Percentiles rank a stretch among this genome's conserved stretches.
Conservation (phyloP, 225 moss, liverwort and hornwort genomes). For the Sphagnum contortum region DNA sequence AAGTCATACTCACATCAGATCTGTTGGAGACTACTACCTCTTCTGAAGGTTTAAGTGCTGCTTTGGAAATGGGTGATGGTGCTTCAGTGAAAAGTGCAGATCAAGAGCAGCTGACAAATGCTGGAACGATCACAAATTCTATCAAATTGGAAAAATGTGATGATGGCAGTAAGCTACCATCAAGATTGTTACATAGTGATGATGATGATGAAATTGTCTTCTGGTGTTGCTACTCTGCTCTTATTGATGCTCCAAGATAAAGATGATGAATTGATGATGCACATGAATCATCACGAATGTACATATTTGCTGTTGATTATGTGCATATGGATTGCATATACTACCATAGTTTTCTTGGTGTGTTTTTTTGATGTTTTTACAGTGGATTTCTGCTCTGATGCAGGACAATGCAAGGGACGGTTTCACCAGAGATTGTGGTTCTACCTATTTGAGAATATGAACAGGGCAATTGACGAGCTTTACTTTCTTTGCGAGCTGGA, state of each 20-base stretch:
- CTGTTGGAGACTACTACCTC: conserved; percentile 3
- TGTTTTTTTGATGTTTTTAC: too few relatives aligned
- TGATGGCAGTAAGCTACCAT: conserved; percentile 1
- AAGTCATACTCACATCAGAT: conserved; percentile 11
- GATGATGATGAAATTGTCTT: too few relatives aligned
- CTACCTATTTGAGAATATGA: conserved; percentile 35
- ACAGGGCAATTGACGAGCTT: conserved; percentile 32
- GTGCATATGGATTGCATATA: too few relatives aligned
- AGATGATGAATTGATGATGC: too few relatives aligned
- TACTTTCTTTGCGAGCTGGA: conserved; percentile 34
- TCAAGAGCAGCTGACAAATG: background rate
- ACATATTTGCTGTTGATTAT: too few relatives aligned
- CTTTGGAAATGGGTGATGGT: conserved; percentile 10
- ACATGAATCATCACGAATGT: too few relatives aligned
- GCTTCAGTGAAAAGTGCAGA: background rate
- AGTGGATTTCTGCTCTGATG: background rate
- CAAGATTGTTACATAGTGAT: too few relatives aligned
- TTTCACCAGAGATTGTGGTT: conserved; percentile 35
- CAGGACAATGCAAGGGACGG: conserved; percentile 23
- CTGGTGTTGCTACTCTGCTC: too few relatives aligned
- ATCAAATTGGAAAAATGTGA: conserved; percentile 2
- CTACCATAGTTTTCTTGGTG: too few relatives aligned
- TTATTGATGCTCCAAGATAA: too few relatives aligned
- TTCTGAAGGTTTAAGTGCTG: conserved; percentile 4
- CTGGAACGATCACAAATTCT: background rate